Evolutionary conservation across 768 basidiomycete genomes (phyloP).

Genomic region (Psilocybe sp.): DNA sequence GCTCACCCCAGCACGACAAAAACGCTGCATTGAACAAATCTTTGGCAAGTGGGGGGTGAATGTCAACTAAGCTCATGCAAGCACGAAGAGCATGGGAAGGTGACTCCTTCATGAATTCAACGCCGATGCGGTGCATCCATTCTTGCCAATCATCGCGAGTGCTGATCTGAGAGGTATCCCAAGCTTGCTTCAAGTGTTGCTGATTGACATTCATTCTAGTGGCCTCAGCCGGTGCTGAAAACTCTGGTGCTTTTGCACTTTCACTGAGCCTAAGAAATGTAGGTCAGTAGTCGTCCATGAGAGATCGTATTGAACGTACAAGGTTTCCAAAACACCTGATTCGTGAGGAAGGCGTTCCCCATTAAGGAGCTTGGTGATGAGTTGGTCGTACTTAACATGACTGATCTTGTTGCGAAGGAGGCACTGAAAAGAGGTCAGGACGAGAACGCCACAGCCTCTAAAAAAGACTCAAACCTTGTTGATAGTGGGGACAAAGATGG

Average conservation of each 20-base stretch:
- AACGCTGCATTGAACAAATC: constrained; percentile 99
- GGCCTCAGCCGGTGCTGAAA: constrained; percentile 81
- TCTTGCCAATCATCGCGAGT: constrained; percentile 90
- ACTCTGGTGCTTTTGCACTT: constrained; percentile 62
- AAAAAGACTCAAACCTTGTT: constrained; percentile 65
- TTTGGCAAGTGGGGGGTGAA: constrained; percentile 85
- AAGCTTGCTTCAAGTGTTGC: constrained; percentile 94
- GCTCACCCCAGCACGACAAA: constrained; percentile 93
- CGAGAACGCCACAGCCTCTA: neutral
- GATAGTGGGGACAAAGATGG: constrained; percentile 96
- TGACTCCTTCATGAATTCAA: constrained; percentile 97
- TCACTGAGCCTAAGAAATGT: constrained; percentile 45
- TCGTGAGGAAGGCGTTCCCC: constrained; percentile 93
- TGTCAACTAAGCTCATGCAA: constrained; percentile 91
- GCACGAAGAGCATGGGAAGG: constrained; percentile 97
- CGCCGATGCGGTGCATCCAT: constrained; percentile 91
- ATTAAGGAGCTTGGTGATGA: constrained; percentile 85
- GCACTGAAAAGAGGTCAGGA: constrained; percentile 43
- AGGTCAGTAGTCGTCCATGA: constrained; percentile 1
- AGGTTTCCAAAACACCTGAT: constrained; percentile 61
- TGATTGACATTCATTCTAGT: constrained; percentile 93
- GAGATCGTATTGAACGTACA: constrained; percentile 39
- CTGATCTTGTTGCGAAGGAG: constrained; percentile 72
- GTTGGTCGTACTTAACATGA: constrained; percentile 82
- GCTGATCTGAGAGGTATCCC: constrained; percentile 79